Percentiles rank a stretch among this genome's conserved stretches.
Evolutionary conservation across 2,329 filamentous ascomycete genomes (phyloP).

Genomic region (Fusarium pseudoanthophilum): DNA sequence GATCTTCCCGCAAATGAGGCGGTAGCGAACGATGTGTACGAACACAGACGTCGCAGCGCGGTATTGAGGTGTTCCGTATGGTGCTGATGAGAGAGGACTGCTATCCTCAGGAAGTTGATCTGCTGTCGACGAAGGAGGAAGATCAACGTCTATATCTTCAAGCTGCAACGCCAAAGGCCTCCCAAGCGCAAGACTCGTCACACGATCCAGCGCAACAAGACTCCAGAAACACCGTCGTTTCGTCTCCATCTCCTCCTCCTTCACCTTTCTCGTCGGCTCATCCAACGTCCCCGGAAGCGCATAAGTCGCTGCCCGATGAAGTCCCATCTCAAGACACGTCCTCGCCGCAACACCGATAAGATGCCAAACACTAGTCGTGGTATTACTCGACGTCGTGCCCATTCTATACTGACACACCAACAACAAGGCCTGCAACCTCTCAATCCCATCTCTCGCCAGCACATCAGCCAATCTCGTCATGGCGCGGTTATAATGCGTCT

Average conservation of each 20-base stretch:
- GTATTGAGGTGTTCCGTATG: conserved; percentile 40
- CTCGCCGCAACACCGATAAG: conserved; percentile 55
- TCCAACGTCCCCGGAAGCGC: conserved; percentile 4
- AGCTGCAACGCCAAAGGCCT: conserved; percentile 53
- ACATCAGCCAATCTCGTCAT: conserved; percentile 52
- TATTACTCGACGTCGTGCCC: conserved; percentile 52
- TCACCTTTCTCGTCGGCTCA: not conserved
- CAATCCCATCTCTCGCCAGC: conserved; percentile 49
- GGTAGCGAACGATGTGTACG: conserved; percentile 54
- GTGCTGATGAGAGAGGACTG: conserved; percentile 24
- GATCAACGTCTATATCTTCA: conserved; percentile 54
- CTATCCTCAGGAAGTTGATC: conserved; percentile 34
- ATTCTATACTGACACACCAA: conserved; percentile 57
- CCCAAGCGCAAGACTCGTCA: conserved; percentile 52
- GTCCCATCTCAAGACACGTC: conserved; percentile 54
- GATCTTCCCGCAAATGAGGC: conserved; percentile 54
- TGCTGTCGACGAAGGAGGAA: conserved; percentile 42
- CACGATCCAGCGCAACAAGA: conserved; percentile 53
- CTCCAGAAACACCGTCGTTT: conserved; percentile 57
- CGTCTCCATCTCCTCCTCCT: conserved; percentile 48
- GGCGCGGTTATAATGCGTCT: conserved; percentile 54
- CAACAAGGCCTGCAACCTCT: conserved; percentile 54
- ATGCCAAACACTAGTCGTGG: conserved; percentile 56
- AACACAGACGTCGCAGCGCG: conserved; percentile 48
- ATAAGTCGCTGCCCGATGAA: conserved; percentile 54